These are phyloP conservation scores for Russula dissimulans DNA, from an alignment of 768 basidiomycete species.

Conservation along the genomic window DNA sequence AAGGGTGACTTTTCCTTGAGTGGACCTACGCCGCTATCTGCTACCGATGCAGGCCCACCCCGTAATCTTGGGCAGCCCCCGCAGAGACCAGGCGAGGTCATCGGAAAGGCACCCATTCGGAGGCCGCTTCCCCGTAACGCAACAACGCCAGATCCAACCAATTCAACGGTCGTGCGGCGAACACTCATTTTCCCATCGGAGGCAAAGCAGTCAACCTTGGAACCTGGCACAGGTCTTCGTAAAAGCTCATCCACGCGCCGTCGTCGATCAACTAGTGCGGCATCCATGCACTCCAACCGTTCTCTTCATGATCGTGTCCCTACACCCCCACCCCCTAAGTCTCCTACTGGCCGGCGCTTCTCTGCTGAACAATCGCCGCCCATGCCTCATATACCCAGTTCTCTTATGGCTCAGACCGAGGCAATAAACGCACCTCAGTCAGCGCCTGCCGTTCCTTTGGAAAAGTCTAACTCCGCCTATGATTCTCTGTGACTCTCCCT, in stretches of 20 bases:
- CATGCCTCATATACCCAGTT: slow-evolving; percentile 51
- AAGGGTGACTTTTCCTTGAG: background rate
- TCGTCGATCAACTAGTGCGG: slow-evolving; percentile 53
- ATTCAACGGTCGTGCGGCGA: slow-evolving; percentile 50
- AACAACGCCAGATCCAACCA: slow-evolving; percentile 11
- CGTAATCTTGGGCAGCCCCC: slow-evolving; percentile 8
- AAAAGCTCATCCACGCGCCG: slow-evolving; percentile 34
- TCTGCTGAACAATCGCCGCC: slow-evolving; percentile 61
- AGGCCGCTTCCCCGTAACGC: slow-evolving; percentile 2
- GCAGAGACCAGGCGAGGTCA: slow-evolving; percentile 3
- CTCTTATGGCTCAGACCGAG: slow-evolving; percentile 36
- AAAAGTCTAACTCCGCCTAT: slow-evolving; percentile 63
- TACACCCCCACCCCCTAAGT: slow-evolving; percentile 74
- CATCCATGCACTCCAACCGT: slow-evolving; percentile 49
- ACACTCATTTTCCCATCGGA: slow-evolving; percentile 77
- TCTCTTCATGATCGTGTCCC: slow-evolving; percentile 77
- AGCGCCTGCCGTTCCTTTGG: slow-evolving; percentile 35
- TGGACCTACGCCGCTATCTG: slow-evolving; percentile 14
- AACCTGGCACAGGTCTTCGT: slow-evolving; percentile 30
- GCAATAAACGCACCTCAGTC: slow-evolving; percentile 29
- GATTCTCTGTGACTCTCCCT: slow-evolving; percentile 61
- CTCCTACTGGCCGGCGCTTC: slow-evolving; percentile 46
- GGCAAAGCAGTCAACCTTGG: slow-evolving; percentile 44
- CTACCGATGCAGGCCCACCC: slow-evolving; percentile 22
- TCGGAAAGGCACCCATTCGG: slow-evolving; percentile 10